phyloP scores from a whole-genome alignment of 129 eudicot species.

The Calendula officinalis region DNA sequence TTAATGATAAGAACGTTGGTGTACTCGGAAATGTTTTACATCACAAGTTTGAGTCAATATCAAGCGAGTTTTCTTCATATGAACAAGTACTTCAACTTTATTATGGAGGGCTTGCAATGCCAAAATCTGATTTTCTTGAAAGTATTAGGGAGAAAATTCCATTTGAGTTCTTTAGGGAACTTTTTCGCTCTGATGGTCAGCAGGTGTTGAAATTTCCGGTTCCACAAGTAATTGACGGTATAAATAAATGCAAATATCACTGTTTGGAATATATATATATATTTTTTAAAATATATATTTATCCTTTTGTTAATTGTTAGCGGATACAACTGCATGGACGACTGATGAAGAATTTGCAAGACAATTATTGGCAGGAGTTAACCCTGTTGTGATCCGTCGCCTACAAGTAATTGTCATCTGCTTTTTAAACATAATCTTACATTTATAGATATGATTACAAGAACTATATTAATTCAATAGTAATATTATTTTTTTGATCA shows the following conservation, averaged over 20 bases:
- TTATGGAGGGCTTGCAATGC: slow-evolving; percentile 45
- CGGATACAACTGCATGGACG: slow-evolving; percentile 52
- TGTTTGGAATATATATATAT: neutral
- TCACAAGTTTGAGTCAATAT: slow-evolving; percentile 38
- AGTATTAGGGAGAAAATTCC: slow-evolving; percentile 45
- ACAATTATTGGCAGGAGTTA: slow-evolving; percentile 69
- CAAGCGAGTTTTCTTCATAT: slow-evolving; percentile 59
- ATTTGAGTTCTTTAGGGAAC: slow-evolving; percentile 51
- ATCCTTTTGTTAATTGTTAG: slow-evolving; percentile 27
- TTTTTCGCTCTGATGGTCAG: slow-evolving; percentile 62
- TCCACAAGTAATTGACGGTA: slow-evolving; percentile 78
- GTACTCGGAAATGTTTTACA: slow-evolving; percentile 18
- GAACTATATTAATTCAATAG: too few species aligned
- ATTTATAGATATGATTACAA: neutral
- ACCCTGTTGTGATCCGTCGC: slow-evolving; percentile 53
- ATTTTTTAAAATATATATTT: neutral
- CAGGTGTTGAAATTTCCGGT: slow-evolving; percentile 50
- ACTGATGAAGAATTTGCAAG: slow-evolving; percentile 71
- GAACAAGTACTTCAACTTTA: slow-evolving; percentile 56
- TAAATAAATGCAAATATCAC: neutral
- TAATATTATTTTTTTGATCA: neutral
- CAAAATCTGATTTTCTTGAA: slow-evolving; percentile 34
- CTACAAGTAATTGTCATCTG: slow-evolving; percentile 45
- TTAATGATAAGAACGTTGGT: slow-evolving; percentile 33
- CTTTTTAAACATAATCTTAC: neutral